phyloP scores from a whole-genome alignment of 192 early-diverging fungal genomes.

The Podila verticillata region DNA sequence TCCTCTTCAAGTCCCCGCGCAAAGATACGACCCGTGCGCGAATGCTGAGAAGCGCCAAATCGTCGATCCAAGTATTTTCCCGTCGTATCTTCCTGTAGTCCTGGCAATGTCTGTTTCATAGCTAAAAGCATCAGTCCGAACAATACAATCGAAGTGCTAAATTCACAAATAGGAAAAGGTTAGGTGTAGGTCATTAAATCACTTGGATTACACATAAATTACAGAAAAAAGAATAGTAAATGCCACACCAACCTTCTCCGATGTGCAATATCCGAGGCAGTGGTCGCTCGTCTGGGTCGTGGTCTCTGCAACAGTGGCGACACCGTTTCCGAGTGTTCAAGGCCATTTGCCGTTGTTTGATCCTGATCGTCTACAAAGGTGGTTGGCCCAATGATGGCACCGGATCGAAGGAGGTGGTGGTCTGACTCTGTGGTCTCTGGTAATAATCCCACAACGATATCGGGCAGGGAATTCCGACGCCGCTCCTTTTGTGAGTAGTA shows the following conservation, averaged over 20 bases:
- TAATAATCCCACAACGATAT: slow-evolving; percentile 12
- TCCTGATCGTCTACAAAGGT: neutral
- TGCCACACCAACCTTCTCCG: slow-evolving; percentile 19
- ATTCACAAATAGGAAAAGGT: too few species aligned
- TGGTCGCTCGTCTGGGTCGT: slow-evolving; percentile 19
- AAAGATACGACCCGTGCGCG: slow-evolving; percentile 12
- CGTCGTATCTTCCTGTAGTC: neutral
- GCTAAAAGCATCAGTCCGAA: slow-evolving; percentile 35
- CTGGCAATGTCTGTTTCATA: slow-evolving; percentile 33
- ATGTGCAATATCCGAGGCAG: slow-evolving; percentile 34
- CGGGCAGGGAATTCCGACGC: slow-evolving; percentile 1
- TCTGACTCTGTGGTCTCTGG: slow-evolving; percentile 20
- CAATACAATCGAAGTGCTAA: slow-evolving; percentile 43
- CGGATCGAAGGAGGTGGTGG: slow-evolving; percentile 1
- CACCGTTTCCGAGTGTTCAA: slow-evolving; percentile 4
- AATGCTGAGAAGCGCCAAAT: neutral
- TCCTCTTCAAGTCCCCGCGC: slow-evolving; percentile 1
- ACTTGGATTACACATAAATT: too few species aligned
- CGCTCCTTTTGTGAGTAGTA: slow-evolving; percentile 47
- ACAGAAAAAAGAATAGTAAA: neutral
- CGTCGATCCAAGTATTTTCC: neutral
- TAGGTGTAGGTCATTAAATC: too few species aligned
- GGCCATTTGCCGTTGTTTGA: neutral
- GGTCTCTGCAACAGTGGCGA: slow-evolving; percentile 16
- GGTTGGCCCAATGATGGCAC: neutral